Conservation (phyloP, 495 filamentous ascomycete species). For the Neurospora tetrasperma region DNA sequence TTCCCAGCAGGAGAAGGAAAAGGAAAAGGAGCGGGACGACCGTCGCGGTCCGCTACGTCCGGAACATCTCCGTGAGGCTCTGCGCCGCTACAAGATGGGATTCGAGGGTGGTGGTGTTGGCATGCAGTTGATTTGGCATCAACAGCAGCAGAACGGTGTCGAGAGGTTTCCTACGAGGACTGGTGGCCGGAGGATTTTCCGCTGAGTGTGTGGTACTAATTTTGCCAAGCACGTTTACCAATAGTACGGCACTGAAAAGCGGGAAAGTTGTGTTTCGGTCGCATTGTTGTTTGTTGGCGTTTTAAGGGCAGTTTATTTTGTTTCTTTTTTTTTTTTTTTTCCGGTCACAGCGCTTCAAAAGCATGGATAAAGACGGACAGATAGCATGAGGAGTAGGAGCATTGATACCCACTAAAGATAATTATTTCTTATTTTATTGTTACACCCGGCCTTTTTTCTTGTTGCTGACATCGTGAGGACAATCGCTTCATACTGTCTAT, state of each 20-base stretch:
- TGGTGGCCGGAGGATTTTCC: constrained; percentile 55
- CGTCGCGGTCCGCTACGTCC: constrained; percentile 62
- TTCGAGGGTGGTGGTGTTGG: constrained; percentile 64
- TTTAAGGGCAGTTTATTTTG: background rate
- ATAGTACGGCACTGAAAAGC: background rate
- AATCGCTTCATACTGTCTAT: no score
- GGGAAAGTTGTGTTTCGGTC: background rate
- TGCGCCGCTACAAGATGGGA: constrained; percentile 59
- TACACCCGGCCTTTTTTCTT: background rate
- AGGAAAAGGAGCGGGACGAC: constrained; percentile 24
- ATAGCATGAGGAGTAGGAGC: background rate
- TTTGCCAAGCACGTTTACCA: background rate
- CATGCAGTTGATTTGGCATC: constrained; percentile 58
- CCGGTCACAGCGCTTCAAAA: background rate
- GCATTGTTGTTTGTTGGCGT: background rate
- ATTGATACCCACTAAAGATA: background rate
- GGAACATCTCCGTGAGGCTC: constrained; percentile 71
- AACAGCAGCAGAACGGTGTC: constrained; percentile 46
- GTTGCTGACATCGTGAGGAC: background rate
- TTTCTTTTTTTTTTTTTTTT: background rate
- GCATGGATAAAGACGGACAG: background rate
- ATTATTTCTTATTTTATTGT: background rate
- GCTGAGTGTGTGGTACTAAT: constrained; percentile 25
- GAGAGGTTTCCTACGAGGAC: constrained; percentile 52
- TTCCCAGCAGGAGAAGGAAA: constrained; percentile 13